Evolutionary conservation across 305 asterid species (phyloP).

Genomic region (Petunia hybrid): DNA sequence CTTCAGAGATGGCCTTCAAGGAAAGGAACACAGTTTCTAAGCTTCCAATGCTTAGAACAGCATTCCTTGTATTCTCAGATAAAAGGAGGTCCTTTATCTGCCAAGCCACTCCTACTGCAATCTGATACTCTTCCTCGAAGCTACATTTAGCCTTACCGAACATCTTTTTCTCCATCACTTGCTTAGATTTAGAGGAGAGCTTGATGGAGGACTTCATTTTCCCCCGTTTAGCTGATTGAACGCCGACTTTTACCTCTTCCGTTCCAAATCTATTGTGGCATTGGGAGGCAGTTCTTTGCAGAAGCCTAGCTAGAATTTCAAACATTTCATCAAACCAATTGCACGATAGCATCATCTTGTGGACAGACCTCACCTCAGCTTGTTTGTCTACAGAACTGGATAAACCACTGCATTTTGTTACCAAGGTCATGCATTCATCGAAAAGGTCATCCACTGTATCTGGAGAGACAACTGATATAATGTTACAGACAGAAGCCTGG

Average conservation of each 20-base stretch:
- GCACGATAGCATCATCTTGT: slow-evolving; percentile 73
- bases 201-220: slow-evolving; percentile 50
- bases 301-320: slow-evolving; percentile 61
- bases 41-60: slow-evolving; percentile 54
- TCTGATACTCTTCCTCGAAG: slow-evolving; percentile 65
- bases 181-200: slow-evolving; percentile 55
- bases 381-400: slow-evolving; percentile 62
- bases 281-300: slow-evolving; percentile 68
- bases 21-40: slow-evolving; percentile 59
- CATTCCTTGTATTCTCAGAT: slow-evolving; percentile 64
- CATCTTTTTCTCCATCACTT: slow-evolving; percentile 47
- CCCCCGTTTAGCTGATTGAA: slow-evolving; percentile 47
- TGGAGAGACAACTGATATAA: slow-evolving; percentile 63
- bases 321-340: slow-evolving; percentile 85
- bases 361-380: slow-evolving; percentile 80
- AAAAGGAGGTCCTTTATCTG: slow-evolving; percentile 86
- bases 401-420: slow-evolving; percentile 61
- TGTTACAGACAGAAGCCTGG: slow-evolving; percentile 77
- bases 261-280: slow-evolving; percentile 57
- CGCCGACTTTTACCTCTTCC: slow-evolving; percentile 45
- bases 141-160: slow-evolving; percentile 37
- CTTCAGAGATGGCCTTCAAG: slow-evolving; percentile 79
- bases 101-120: slow-evolving; percentile 88
- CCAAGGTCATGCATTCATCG: slow-evolving; percentile 75
- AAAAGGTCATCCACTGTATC: slow-evolving; percentile 64